Conservation (phyloP, 1,284 basidiomycete species). For the Anthracocystis setariae region DNA sequence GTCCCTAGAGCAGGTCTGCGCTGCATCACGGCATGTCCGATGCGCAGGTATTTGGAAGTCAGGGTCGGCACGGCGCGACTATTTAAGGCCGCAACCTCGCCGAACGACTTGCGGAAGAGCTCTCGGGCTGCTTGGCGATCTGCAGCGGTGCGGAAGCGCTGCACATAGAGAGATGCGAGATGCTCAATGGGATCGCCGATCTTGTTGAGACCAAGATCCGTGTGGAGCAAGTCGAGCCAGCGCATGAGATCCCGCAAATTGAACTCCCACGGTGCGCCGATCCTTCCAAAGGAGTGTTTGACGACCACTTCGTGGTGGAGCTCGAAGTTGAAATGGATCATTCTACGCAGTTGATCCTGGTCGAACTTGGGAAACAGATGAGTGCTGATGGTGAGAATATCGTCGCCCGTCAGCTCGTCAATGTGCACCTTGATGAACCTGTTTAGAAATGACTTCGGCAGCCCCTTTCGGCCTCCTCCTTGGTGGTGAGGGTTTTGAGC, state of each 20-base stretch:
- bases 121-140: conserved; percentile 76
- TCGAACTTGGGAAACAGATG: conserved; percentile 77
- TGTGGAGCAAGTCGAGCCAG: conserved; percentile 75
- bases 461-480: conserved; percentile 95
- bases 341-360: conserved; percentile 73
- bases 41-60: conserved; percentile 73
- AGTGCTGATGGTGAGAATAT: conserved; percentile 82
- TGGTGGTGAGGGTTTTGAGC: conserved; percentile 97
- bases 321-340: conserved; percentile 82
- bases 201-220: conserved; percentile 72
- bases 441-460: conserved; percentile 97
- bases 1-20: conserved; percentile 68
- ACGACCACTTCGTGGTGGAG: conserved; percentile 79
- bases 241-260: conserved; percentile 94
- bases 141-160: conserved; percentile 80
- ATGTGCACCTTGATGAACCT: conserved; percentile 97
- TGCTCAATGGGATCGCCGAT: conserved; percentile 66
- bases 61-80: conserved; percentile 70
- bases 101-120: conserved; percentile 77
- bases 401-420: conserved; percentile 82
- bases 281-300: conserved; percentile 78
- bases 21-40: conserved; percentile 76
- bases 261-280: conserved; percentile 97
- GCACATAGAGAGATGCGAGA: conserved; percentile 74
- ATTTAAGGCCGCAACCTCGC: conserved; percentile 61